These are phyloP conservation scores for Helminthosporium solani DNA, from an alignment of 2,329 filamentous ascomycete species.

Conservation along the genomic window DNA sequence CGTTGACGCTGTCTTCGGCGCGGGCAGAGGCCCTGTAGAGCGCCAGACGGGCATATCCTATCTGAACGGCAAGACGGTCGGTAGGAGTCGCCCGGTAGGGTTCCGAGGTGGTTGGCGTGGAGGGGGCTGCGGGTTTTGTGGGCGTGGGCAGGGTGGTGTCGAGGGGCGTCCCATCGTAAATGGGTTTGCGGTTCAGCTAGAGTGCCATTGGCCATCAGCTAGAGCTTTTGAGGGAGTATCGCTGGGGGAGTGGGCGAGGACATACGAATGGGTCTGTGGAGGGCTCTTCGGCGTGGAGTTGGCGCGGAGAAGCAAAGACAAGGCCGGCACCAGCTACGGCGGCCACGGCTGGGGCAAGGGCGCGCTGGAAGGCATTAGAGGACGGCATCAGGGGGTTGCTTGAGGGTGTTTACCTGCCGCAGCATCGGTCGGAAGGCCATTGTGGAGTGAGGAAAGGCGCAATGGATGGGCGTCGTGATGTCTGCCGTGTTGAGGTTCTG, in stretches of 20 bases:
- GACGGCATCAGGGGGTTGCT: constrained; percentile 1
- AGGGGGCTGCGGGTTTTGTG: constrained; percentile 33
- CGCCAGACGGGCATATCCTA: constrained; percentile 76
- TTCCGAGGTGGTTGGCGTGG: constrained; percentile 31
- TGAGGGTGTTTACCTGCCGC: constrained; percentile 49
- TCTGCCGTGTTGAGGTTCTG: constrained; percentile 23
- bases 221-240: background rate
- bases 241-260: background rate
- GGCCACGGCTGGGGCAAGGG: constrained; percentile 50
- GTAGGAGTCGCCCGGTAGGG: constrained; percentile 70
- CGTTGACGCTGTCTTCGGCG: constrained; percentile 81
- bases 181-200: constrained; percentile 56
- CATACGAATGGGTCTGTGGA: constrained; percentile 23
- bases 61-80: constrained; percentile 80
- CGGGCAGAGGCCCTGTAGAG: constrained; percentile 73
- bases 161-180: constrained; percentile 68
- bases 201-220: background rate
- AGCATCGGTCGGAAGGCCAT: constrained; percentile 58
- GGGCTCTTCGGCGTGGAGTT: constrained; percentile 51
- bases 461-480: constrained; percentile 34
- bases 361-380: constrained; percentile 45
- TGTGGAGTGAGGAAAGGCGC: constrained; percentile 28
- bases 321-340: constrained; percentile 47
- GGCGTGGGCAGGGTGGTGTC: constrained; percentile 36
- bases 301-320: constrained; percentile 49